These are phyloP conservation scores for Aschersonia sp. DNA, from an alignment of 2,329 filamentous ascomycete genomes.

Conservation along the genomic window DNA sequence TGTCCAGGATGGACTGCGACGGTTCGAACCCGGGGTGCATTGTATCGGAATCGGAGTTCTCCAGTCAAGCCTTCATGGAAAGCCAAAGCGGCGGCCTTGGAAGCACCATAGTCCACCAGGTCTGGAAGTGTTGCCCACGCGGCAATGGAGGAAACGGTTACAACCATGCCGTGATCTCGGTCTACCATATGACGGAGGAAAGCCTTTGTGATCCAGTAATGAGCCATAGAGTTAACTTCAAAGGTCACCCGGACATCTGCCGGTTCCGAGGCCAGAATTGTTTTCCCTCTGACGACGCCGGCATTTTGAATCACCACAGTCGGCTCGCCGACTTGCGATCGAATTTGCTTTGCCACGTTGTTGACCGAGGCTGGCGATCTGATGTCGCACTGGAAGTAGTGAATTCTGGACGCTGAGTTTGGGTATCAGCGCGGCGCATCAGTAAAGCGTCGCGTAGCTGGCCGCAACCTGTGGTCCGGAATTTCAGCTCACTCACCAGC, in stretches of 20 bases:
- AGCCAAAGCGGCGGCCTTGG: conserved; percentile 50
- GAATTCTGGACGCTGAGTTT: conserved; percentile 32
- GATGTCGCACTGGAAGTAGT: conserved; percentile 58
- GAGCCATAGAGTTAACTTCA: conserved; percentile 54
- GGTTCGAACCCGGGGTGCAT: conserved; percentile 48
- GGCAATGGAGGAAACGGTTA: conserved; percentile 53
- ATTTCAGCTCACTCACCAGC: too few relatives aligned
- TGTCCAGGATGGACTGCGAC: conserved; percentile 45
- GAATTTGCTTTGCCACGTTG: conserved; percentile 35
- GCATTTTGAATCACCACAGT: conserved; percentile 63
- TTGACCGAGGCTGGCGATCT: conserved; percentile 40
- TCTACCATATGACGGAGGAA: conserved; percentile 53
- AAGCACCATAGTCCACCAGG: conserved; percentile 53
- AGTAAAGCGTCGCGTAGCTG: too few relatives aligned
- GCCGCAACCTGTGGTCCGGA: too few relatives aligned
- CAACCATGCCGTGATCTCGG: conserved; percentile 56
- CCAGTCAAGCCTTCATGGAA: conserved; percentile 53
- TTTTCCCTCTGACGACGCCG: conserved; percentile 46
- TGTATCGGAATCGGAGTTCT: conserved; percentile 44
- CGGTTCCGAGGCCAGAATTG: conserved; percentile 42
- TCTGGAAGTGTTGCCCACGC: conserved; percentile 44
- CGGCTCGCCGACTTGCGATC: conserved; percentile 42
- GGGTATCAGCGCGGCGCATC: too few relatives aligned
- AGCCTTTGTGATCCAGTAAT: conserved; percentile 50
- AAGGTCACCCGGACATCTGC: conserved; percentile 51